These are phyloP conservation scores for Graphilbum fragrans DNA, from an alignment of 2,329 filamentous ascomycete genomes.

Conservation along the genomic window DNA sequence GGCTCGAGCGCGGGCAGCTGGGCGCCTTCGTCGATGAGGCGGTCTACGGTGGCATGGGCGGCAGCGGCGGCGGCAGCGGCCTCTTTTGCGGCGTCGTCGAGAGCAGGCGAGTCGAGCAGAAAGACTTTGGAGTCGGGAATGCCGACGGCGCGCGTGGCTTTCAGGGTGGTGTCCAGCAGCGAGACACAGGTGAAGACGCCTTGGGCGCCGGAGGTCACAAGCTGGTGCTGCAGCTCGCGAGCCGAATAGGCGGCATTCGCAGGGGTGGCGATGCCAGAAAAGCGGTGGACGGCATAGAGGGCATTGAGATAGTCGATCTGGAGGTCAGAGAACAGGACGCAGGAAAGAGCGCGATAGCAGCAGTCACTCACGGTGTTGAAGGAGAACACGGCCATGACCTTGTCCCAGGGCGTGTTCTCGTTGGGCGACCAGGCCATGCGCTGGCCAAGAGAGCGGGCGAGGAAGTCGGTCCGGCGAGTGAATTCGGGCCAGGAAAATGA, in stretches of 20 bases:
- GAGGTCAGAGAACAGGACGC: neutral
- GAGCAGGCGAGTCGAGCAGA: conserved; percentile 48
- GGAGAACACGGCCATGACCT: conserved; percentile 59
- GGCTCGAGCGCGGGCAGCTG: conserved; percentile 31
- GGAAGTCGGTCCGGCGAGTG: conserved; percentile 7
- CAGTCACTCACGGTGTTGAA: conserved; percentile 44
- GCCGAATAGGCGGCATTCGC: conserved; percentile 60
- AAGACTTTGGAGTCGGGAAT: conserved; percentile 53
- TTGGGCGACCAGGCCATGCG: conserved; percentile 61
- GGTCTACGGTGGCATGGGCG: conserved; percentile 41
- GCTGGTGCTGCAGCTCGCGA: conserved; percentile 53
- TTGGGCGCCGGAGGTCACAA: conserved; percentile 51
- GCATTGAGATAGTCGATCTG: conserved; percentile 49
- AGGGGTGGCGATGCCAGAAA: conserved; percentile 49
- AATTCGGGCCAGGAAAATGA: conserved; percentile 8
- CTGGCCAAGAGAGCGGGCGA: conserved; percentile 41
- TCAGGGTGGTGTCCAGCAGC: conserved; percentile 47
- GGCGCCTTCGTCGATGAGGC: conserved; percentile 36
- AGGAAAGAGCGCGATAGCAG: neutral
- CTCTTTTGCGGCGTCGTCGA: conserved; percentile 18
- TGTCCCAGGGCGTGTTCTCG: conserved; percentile 56
- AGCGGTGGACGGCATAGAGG: conserved; percentile 41
- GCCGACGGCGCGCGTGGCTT: conserved; percentile 46
- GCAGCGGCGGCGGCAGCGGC: neutral
- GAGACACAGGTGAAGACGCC: conserved; percentile 58